Percentiles rank a stretch among this genome's conserved stretches.
These are phyloP conservation scores for Mycena rebaudengoi DNA, from an alignment of 768 basidiomycete species.

Conservation along the genomic window DNA sequence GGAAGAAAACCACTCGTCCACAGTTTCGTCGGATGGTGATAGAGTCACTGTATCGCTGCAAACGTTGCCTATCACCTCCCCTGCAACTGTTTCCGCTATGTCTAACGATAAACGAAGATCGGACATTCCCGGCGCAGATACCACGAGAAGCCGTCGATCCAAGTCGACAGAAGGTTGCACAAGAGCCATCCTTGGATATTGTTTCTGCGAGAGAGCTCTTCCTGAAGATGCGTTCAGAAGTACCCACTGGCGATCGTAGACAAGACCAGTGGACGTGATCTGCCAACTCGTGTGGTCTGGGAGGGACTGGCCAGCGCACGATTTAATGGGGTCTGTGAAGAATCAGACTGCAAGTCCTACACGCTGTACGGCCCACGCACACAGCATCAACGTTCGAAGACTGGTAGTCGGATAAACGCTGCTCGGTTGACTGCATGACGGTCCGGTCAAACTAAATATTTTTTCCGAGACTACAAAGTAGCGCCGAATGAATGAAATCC, in stretches of 20 bases:
- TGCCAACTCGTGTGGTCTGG: slow-evolving; percentile 15
- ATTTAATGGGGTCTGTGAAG: slow-evolving; percentile 28
- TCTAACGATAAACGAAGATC: slow-evolving; percentile 20
- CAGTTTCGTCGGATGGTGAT: neutral
- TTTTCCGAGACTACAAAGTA: slow-evolving; percentile 29
- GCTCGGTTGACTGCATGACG: neutral
- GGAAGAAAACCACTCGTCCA: slow-evolving; percentile 23
- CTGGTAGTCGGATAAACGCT: neutral
- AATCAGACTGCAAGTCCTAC: neutral
- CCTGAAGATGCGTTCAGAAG: slow-evolving; percentile 21
- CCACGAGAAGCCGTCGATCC: slow-evolving; percentile 6
- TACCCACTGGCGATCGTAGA: slow-evolving; percentile 30
- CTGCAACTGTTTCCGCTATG: neutral
- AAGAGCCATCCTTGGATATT: slow-evolving; percentile 24
- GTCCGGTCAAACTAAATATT: slow-evolving; percentile 11
- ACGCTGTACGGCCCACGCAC: neutral
- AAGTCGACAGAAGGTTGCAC: slow-evolving; percentile 22
- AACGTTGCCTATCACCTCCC: slow-evolving; percentile 9
- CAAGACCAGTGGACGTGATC: slow-evolving; percentile 20
- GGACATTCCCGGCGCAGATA: slow-evolving; percentile 17
- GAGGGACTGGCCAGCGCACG: slow-evolving; percentile 25
- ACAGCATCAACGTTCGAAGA: slow-evolving; percentile 20
- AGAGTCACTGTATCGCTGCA: slow-evolving; percentile 21
- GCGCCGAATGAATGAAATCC: slow-evolving; percentile 26
- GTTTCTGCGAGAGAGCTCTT: slow-evolving; percentile 26